Conservation (phyloP, 352 stramenopile species). For the Aphanomyces astaci region DNA sequence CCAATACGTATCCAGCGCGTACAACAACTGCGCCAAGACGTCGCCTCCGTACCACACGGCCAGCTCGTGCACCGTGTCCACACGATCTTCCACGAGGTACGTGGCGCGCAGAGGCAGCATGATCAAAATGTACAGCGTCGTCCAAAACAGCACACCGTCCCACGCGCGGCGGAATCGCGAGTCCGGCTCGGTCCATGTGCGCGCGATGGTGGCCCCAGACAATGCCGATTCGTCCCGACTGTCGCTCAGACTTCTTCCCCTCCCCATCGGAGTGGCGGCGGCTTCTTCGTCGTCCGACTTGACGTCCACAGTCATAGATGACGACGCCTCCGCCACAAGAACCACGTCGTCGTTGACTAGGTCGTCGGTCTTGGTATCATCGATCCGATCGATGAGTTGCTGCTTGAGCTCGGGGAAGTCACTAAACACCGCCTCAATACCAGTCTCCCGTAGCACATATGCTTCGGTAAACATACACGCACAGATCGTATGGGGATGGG, state of each 20-base stretch:
- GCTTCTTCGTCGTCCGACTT: not conserved
- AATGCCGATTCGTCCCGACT: not conserved
- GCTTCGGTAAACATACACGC: slow-evolving; percentile 13
- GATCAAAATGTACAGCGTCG: slow-evolving; percentile 14
- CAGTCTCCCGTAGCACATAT: slow-evolving; percentile 5
- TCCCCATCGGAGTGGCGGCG: no score
- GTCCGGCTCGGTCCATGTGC: slow-evolving; percentile 5
- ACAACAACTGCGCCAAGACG: not conserved
- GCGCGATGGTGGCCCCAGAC: not conserved
- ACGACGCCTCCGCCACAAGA: not conserved
- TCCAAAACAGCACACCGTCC: slow-evolving; percentile 13
- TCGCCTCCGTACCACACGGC: slow-evolving; percentile 15
- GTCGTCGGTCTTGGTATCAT: not conserved
- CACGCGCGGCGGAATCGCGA: slow-evolving; percentile 20
- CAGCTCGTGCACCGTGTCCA: not conserved
- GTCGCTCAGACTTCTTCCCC: no score
- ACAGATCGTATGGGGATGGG: slow-evolving; percentile 13
- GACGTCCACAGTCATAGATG: not conserved
- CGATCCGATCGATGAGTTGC: not conserved
- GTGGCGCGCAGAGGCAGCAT: slow-evolving; percentile 12
- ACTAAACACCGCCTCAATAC: not conserved
- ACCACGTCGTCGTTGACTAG: not conserved
- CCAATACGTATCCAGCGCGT: slow-evolving; percentile 8
- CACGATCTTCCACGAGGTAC: slow-evolving; percentile 11
- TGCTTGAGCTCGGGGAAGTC: not conserved